Evolutionary conservation across 2,329 filamentous ascomycete species (phyloP), one percentile per base, ranked within the genome.

Genomic region (Sordariomycetes sp.): DNA sequence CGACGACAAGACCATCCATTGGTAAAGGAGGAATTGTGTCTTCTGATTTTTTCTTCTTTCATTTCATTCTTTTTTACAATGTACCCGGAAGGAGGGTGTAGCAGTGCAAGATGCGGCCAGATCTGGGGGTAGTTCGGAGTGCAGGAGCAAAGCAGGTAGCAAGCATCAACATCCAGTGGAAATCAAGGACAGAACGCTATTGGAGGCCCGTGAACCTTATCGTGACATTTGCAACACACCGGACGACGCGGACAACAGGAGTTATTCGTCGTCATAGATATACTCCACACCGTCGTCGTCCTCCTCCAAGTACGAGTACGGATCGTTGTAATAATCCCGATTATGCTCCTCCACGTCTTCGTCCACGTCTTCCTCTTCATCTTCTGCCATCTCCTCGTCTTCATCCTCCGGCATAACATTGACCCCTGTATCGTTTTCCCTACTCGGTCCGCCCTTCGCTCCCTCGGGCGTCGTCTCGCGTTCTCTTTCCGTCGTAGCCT

Each of bases 291-390:
- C 60, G 16, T 63, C 60, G 5, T 62, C 60, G 34, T 56, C 60
- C 28, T 55, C 35, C 46, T 58, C 46, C 16, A 50, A 51, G 32
- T 60, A 57, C 22, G 58, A 48, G 32, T 51, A 56, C 11, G 54
- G 52, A 32, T 58, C 56, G 25, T 58, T 43, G 55, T 62, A 55
- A 24, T 59, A 59, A 18, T 61, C 58, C 6, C 53, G 53, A 20
- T 61, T 68, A 3, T 62, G 65, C 0, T 65, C 63, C 16, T 62
- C 65, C 35, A 65, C 65, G 1, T 62, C 62, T 11, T 65, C 65
- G 14, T 63, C 62, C 18, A 59, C 60, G 5, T 65, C 63, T 20
- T 63, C 64, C 16, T 68, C 69, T 10, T 67, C 68, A 3, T 61
- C 61, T 11, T 64, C 61, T 5, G 62, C 65, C 4, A 61, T 64